Evolutionary conservation across 208 protist genomes (phyloP).

Genomic region (Naegleria gruberi): DNA sequence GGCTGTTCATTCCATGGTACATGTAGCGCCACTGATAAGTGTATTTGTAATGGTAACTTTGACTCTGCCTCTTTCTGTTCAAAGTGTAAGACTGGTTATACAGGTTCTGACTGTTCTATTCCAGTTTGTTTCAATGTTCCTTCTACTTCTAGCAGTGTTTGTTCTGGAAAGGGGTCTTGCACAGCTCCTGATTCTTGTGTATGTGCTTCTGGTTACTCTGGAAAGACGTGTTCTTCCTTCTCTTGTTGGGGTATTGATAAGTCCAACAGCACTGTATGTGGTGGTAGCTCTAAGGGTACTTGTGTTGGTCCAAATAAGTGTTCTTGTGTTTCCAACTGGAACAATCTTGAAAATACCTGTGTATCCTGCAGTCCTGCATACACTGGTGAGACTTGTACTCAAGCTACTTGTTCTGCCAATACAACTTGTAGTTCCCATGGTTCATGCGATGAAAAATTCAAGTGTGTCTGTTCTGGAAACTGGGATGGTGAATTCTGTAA

Average conservation of each 20-base stretch:
- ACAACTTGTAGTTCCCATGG: not conserved
- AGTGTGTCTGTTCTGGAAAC: not conserved
- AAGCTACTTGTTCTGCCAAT: not conserved
- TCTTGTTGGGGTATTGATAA: not conserved
- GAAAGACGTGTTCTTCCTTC: not conserved
- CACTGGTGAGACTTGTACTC: not conserved
- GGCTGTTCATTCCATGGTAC: too few species aligned
- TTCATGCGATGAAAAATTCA: not conserved
- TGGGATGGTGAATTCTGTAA: not conserved
- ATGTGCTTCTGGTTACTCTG: not conserved
- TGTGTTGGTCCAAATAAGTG: not conserved
- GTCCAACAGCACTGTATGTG: not conserved
- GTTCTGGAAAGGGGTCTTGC: not conserved
- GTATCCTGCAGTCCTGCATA: not conserved
- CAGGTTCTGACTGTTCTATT: not conserved
- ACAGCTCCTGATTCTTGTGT: not conserved
- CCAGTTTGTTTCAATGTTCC: not conserved
- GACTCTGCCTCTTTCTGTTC: too few species aligned
- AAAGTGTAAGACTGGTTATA: not conserved
- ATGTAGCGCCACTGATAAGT: too few species aligned
- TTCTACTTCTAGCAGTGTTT: not conserved
- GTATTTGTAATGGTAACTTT: too few species aligned
- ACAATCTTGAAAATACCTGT: not conserved
- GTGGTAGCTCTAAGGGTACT: not conserved
- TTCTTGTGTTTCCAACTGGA: not conserved